Base-by-base conservation (phyloP, 2,329 filamentous ascomycete species). In the Dactylellina haptotyla region DNA sequence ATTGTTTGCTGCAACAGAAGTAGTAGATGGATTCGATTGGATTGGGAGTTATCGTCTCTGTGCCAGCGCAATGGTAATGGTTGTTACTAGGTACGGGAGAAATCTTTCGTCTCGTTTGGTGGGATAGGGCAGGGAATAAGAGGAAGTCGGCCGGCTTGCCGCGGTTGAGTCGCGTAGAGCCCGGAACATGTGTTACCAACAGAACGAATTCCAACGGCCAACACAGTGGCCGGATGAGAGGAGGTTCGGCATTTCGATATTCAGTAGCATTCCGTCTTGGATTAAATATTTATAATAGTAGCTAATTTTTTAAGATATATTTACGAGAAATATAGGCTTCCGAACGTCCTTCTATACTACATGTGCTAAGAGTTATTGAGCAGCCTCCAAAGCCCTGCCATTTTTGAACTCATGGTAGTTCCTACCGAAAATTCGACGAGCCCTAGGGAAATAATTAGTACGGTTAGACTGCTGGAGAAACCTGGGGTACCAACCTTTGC, bases 401-500 rank as follows among this genome's bases (percentile, higher is more conserved):
- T 32, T 48, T 72, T 72, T 4, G 67, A 72, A 20, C 48, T 37
- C 10, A 72, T 5, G 4, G 67, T 72, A 9, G 54, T 65, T 25
- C 67, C 67, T 26, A 61, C 59, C 2, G 67, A 72, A 18, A 72
- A 72, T 34, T 72, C 59, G 23, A 72, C 67, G 34, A 72, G 18
- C 9, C 67, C 67, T 72, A 56, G 12, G 8, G 25, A 3, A 20
- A 23, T 41, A 9, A 41, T n/a, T 25, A 10, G 4, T 25, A 54
- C 6, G 6, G 28, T 37, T n/a, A 39, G 12, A 41, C 14, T n/a
- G 5, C 9, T 6, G 37, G 18, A 41, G 18, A 6, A 18, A 18
- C 34, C 10, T 12, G 12, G 45, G 18, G 6, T 16, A 46, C 72
- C 10, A 58, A 75, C 77, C 77, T 72, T 83, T 85, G 0, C 85